Evolutionary conservation across 495 filamentous ascomycete genomes (phyloP).

Genomic region (Aspergillus affinis): DNA sequence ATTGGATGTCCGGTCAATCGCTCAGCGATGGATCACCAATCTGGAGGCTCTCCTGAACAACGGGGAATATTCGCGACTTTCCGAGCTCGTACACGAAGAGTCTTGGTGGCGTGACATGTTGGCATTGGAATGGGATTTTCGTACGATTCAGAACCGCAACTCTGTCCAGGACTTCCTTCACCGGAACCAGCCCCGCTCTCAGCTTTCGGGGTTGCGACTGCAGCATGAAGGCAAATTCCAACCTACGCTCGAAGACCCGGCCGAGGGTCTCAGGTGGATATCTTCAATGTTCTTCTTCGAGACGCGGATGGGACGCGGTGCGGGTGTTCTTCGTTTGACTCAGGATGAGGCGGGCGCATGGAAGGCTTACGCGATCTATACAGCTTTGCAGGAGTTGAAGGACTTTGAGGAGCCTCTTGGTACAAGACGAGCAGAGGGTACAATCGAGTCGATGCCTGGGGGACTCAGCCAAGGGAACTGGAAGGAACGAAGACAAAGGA

Average conservation of each 20-base stretch:
- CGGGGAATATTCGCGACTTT: slow-evolving; percentile 17
- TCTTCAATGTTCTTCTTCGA: slow-evolving; percentile 52
- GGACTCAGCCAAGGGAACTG: slow-evolving; percentile 65
- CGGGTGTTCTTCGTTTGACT: slow-evolving; percentile 56
- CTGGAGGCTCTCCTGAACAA: slow-evolving; percentile 26
- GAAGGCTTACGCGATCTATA: slow-evolving; percentile 68
- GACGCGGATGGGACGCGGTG: slow-evolving; percentile 54
- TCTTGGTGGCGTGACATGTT: slow-evolving; percentile 67
- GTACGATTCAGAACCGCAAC: slow-evolving; percentile 48
- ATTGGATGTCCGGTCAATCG: slow-evolving; percentile 26
- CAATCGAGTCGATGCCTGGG: slow-evolving; percentile 54
- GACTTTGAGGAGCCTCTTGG: slow-evolving; percentile 53
- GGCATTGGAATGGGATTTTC: slow-evolving; percentile 58
- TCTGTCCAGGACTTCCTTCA: slow-evolving; percentile 52
- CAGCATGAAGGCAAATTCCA: slow-evolving; percentile 44
- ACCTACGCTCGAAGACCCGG: slow-evolving; percentile 37
- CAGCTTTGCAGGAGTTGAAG: slow-evolving; percentile 53
- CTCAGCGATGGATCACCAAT: slow-evolving; percentile 40
- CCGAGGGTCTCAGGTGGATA: slow-evolving; percentile 51
- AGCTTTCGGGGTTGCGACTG: slow-evolving; percentile 35
- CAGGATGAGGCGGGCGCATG: slow-evolving; percentile 49
- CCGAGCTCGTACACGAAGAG: slow-evolving; percentile 50
- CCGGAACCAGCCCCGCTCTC: slow-evolving; percentile 32
- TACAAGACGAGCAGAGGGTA: slow-evolving; percentile 49
- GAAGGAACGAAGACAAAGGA: slow-evolving; percentile 58